Percentiles rank a stretch among this genome's conserved stretches.
These are phyloP conservation scores for Cryptosporidium viatorum DNA, from an alignment of 169 alveolate genomes.

Conservation along the genomic window DNA sequence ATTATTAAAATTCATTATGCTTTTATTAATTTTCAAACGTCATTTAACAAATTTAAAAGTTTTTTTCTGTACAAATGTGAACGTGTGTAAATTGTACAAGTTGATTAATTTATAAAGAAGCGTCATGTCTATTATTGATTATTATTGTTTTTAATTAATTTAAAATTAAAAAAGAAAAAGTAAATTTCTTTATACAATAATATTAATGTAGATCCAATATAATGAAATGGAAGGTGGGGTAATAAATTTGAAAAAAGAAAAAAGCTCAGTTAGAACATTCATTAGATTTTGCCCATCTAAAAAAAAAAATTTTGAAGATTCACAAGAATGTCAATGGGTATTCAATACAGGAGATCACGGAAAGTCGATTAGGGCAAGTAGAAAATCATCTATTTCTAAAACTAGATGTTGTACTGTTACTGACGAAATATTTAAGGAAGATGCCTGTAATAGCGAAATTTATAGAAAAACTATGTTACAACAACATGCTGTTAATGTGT, in stretches of 20 bases:
- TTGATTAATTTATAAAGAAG: neutral
- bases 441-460: slow-evolving; percentile 50
- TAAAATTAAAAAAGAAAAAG: neutral
- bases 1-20: too few relatives aligned
- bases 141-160: neutral
- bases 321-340: slow-evolving; percentile 32
- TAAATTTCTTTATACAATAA: neutral
- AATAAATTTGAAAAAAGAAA: slow-evolving; percentile 17
- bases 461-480: slow-evolving; percentile 59
- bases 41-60: neutral
- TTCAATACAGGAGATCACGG: slow-evolving; percentile 8
- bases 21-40: neutral
- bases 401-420: slow-evolving; percentile 54
- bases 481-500: slow-evolving; percentile 12
- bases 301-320: neutral
- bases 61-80: neutral
- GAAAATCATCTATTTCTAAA: slow-evolving; percentile 26
- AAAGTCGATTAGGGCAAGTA: slow-evolving; percentile 29
- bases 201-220: neutral
- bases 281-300: slow-evolving; percentile 47
- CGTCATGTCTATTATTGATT: slow-evolving; percentile 9
- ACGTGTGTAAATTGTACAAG: neutral
- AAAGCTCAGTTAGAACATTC: slow-evolving; percentile 21
- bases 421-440: slow-evolving; percentile 25
- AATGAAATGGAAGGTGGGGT: slow-evolving; percentile 53